These are phyloP conservation scores for Sphenostylis stenocarpa DNA, from an alignment of 306 rosid genomes.

Conservation along the genomic window DNA sequence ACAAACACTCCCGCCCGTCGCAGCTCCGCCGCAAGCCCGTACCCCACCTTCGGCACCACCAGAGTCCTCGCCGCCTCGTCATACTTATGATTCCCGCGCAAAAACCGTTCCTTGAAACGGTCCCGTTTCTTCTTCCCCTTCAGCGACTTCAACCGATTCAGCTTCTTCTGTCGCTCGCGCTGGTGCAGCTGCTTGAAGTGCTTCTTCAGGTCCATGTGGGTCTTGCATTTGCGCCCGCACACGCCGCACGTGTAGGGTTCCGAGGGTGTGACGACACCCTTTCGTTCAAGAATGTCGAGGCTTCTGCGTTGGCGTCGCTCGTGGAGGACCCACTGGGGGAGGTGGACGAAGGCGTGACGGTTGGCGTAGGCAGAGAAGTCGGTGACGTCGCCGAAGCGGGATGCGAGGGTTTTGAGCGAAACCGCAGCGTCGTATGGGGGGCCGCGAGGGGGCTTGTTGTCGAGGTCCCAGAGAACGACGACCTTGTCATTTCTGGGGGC, in stretches of 20 bases:
- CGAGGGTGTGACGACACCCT: slow-evolving; percentile 51
- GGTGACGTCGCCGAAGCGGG: slow-evolving; percentile 60
- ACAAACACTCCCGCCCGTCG: slow-evolving; percentile 87
- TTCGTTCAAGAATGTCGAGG: slow-evolving; percentile 69
- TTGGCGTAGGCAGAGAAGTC: slow-evolving; percentile 85
- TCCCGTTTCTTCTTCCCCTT: slow-evolving; percentile 70
- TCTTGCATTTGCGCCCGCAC: slow-evolving; percentile 68
- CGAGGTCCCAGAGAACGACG: slow-evolving; percentile 88
- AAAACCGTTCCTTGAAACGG: slow-evolving; percentile 57
- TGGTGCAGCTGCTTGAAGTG: slow-evolving; percentile 75
- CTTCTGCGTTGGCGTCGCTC: slow-evolving; percentile 58
- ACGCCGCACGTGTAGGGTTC: slow-evolving; percentile 62
- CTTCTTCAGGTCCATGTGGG: slow-evolving; percentile 60
- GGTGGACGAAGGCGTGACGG: slow-evolving; percentile 77
- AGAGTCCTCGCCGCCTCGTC: slow-evolving; percentile 64
- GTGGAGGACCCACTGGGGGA: slow-evolving; percentile 69
- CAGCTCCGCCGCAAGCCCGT: slow-evolving; percentile 74
- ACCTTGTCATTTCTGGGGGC: slow-evolving; percentile 62
- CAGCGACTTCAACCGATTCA: slow-evolving; percentile 49
- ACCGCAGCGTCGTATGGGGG: slow-evolving; percentile 80
- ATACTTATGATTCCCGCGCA: slow-evolving; percentile 59
- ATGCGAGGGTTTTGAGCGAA: slow-evolving; percentile 57
- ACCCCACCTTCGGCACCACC: slow-evolving; percentile 64
- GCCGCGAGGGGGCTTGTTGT: slow-evolving; percentile 91
- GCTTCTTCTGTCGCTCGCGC: slow-evolving; percentile 75